Evolutionary conservation across 2,329 filamentous ascomycete genomes (phyloP), one percentile per base, ranked within the genome.

Genomic region (Chrysoporthe austroafricana): DNA sequence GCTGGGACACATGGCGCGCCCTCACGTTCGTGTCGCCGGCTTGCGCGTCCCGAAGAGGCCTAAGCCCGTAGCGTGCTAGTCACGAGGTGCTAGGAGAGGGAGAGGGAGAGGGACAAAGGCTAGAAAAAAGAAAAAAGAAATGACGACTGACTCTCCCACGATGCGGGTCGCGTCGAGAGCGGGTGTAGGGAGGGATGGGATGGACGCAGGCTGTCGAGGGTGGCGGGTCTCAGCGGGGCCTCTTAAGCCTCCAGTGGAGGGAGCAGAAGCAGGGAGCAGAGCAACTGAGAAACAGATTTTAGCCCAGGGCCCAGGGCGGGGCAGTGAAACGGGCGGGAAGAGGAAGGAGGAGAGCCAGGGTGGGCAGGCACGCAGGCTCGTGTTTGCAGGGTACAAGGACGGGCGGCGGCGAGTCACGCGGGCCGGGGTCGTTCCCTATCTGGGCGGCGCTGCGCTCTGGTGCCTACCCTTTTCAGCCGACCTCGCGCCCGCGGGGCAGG

Each of bases 401-500:
- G 32, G 52, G 34, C 18, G 26, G n/a, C 8, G 13, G 13, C 11
- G n/a, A 5, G 3, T 8, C n/a, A 21, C n/a, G 18, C 5, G 4
- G 5, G 0, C n/a, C 13, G 4, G 5, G 7, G 57, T 60, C 39
- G 16, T 9, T 14, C n/a, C 57, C 26, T 59, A 59, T 44, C 57
- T 44, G n/a, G 7, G 13, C 50, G 26, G 26, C 13, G 21, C 16
- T 14, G 26, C 14, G 39, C 13, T 18, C 26, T 26, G 26, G 26
- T 44, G 39, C 57, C 57, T 60, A 26, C 57, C 57, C 13, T 44
- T 60, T 60, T 60, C 26, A 26, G 39, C 56, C 56, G 9, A 7
- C 21, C n/a, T 34, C 21, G 11, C 6, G 13, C 21, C 50, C 50
- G 14, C 21, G 7, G 32, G 32, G 50, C 50, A 26, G 50, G 26